Evolutionary conservation across 2,329 filamentous ascomycete species (phyloP), one percentile per base, ranked within the genome.

Genomic region (Cladosporium sphaerospermum): DNA sequence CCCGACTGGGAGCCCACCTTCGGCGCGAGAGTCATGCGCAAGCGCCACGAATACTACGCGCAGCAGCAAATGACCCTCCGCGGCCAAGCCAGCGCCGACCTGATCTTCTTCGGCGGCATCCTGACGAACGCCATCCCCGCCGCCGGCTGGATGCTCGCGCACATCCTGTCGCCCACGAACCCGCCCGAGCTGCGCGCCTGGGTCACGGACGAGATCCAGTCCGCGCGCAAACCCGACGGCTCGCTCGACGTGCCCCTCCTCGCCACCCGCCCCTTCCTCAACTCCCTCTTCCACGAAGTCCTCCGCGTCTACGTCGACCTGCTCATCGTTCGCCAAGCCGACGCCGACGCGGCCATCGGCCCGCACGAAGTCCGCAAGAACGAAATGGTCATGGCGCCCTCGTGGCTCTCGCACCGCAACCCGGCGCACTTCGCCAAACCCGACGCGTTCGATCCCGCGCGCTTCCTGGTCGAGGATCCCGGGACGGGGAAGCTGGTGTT

Each of bases 271-370:
- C 64, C 65, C 9, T 52, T 67, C 7, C 55, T 67, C 14, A 60
- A 64, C 41, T 65, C 62, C 18, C 52, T 66, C n/a, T 66, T 62
- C 49, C 55, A 63, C 33, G 64, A 67, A 49, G 53, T 57, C 2
- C 56, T 67, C 10, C 59, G 63, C 2, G 41, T 67, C 11, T 64
- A 65, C 52, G 57, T 61, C 28, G 60, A 61, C 39, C 48, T 64
- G 18, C 54, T 64, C 14, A 54, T 67, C 7, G 62, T 59, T 7
- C 57, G 64, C 5, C 58, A 58, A 16, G 48, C 53, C 45, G 54
- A 58, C 23, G 34, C 37, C 7, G 47, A 49, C 16, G 41, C 41
- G 3, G 32, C 54, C 5, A 34, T 55, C 16, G 56, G 53, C 10
- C 4, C 33, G 4, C 54, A 58, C 33, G 40, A 36, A 10, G 52